Evolutionary conservation across 345 rosid species (phyloP), one percentile per base, ranked within the genome.

Genomic region (Alliaria petiolata): DNA sequence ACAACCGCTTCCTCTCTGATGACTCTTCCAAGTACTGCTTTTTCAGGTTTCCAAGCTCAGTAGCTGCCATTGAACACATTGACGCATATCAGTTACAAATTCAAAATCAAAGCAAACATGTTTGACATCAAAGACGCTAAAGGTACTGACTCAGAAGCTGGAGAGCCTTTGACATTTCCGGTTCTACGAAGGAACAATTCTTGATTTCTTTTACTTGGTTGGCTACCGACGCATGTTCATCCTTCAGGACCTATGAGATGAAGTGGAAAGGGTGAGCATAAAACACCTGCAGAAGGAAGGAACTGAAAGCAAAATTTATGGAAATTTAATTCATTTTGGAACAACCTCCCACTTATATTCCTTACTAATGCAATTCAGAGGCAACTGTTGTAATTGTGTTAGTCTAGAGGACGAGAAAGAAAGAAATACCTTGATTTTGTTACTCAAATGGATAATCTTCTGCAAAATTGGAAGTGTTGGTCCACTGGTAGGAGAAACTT

Each of bases 401-500:
- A 45, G 7, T 14, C 16, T 19, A 42, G 57, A 75, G 26, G 31
- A 70, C 7, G 6, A 33, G 16, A 62, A 60, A 34, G 62, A 14
- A 47, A 70, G 62, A n/a, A 59, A 65, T 72, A 88, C 99, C 90
- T 85, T 87, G 76, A 95, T 57, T 71, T 72, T 83, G 77, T 67
- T 67, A 81, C 92, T 90, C 75, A 92, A 69, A 62, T 81, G 35
- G 36, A 85, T 59, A 46, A 92, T 63, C 67, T 89, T 95, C 82
- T 84, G 82, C 76, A 89, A 70, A 70, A 87, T 86, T 14, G 96
- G 98, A 69, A 87, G 86, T 31, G 85, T 87, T 65, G 86, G 89
- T 43, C 78, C 91, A 64, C 51, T 80, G 30, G 59, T 59, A 1
- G 89, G 80, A 43, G 87, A 82, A 70, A 74, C 67, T 58, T 85